Evolutionary conservation across 2,329 filamentous ascomycete species (phyloP), one percentile per base, ranked within the genome.

Genomic region (Sarocladium strictum): DNA sequence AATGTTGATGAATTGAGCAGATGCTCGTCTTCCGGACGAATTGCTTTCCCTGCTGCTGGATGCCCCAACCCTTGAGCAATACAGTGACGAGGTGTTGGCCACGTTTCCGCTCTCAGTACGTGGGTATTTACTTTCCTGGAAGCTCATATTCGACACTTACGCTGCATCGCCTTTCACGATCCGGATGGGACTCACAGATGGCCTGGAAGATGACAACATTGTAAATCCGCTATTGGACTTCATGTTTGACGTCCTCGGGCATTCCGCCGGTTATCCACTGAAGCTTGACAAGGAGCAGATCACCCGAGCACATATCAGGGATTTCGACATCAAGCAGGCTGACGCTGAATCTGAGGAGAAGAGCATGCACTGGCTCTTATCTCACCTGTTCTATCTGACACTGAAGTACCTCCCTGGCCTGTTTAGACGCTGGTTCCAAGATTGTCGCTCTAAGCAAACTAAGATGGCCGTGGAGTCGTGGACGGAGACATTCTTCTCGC

Each of bases 111-210:
- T 83, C 1, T 65, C 80, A 0, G 76, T 96, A 49, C 83, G 90
- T 53, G 84, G 86, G 10, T 99, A 97, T 64, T 77, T 99, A 2
- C 76, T 96, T 26, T 88, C 90, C 11, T 99, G 94, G 94, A 83
- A 89, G 59, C 76, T 97, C 1, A 79, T 97, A 0, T 97, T 96
- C 65, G 90, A 96, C 61, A 86, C 93, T 43, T 95, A 93, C 65
- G 75, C 77, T 17, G 83, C 84, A 19, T 84, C 91, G 12, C 90
- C 92, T 0, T 86, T 89, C 67, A 90, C 90, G 62, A 84, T 97
- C 15, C 88, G 90, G 61, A 83, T 82, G 56, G 85, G 92, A 63
- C 97, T 97, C 63, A 81, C 84, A 0, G 82, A 90, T 23, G 83
- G 88, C 56, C 79, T 99, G 55, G 94, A 91, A 66, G 80, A 87